phyloP scores from a whole-genome alignment of 2,329 filamentous ascomycete species.

The Chaetomiaceae sp. region DNA sequence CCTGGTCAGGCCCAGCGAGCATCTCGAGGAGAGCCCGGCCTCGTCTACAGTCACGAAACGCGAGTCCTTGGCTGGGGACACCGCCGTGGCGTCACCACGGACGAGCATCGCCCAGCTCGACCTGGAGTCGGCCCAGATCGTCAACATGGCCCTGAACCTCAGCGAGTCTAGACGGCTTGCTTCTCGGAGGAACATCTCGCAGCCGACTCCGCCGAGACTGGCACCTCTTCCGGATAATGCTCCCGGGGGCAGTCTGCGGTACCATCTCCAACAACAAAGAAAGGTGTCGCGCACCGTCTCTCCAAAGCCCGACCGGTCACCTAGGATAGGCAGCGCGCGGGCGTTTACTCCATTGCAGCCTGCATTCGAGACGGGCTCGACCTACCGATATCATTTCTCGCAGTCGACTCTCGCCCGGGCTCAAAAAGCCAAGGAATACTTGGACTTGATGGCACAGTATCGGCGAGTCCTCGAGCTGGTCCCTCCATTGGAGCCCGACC shows the following conservation, averaged over 20 bases:
- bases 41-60: constrained; percentile 14
- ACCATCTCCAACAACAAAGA: constrained; percentile 69
- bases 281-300: constrained; percentile 58
- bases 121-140: constrained; percentile 81
- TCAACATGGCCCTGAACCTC: constrained; percentile 84
- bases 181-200: constrained; percentile 53
- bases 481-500: constrained; percentile 61
- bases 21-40: constrained; percentile 8
- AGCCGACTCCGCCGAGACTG: constrained; percentile 46
- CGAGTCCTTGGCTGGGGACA: constrained; percentile 20
- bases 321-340: constrained; percentile 39
- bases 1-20: neutral
- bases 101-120: constrained; percentile 43
- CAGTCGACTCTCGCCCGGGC: constrained; percentile 75
- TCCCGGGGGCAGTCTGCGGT: constrained; percentile 56
- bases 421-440: constrained; percentile 76
- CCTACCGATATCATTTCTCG: constrained; percentile 65
- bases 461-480: constrained; percentile 72
- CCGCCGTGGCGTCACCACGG: constrained; percentile 19
- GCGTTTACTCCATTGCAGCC: constrained; percentile 44
- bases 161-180: constrained; percentile 73
- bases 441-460: constrained; percentile 85
- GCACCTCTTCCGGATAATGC: constrained; percentile 50
- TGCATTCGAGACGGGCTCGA: constrained; percentile 44
- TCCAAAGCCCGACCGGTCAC: constrained; percentile 47